A percentile compares a stretch with the other conserved stretches of the same genome.
Conservation (phyloP, 768 basidiomycete genomes). For the Pisolithus orientalis region DNA sequence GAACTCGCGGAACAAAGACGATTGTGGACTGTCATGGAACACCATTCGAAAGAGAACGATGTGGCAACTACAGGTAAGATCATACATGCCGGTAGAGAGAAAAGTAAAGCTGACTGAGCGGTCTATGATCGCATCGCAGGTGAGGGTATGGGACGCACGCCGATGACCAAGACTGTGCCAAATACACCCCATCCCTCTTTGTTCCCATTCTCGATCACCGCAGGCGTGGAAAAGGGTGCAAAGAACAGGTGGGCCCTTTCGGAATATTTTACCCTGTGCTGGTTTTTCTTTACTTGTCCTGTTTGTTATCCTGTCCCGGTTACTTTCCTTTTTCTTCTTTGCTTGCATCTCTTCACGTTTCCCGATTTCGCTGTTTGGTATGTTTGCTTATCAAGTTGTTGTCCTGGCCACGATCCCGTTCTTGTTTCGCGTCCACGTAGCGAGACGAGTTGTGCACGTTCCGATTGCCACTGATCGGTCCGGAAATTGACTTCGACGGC, state of each 20-base stretch:
- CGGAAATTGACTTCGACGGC: background rate
- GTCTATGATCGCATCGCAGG: background rate
- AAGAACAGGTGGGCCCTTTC: slow-evolving; percentile 69
- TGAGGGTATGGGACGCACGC: slow-evolving; percentile 3
- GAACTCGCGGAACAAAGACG: slow-evolving; percentile 88
- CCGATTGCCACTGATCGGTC: no score
- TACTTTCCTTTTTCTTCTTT: background rate
- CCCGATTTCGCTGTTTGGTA: background rate
- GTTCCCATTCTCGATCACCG: slow-evolving; percentile 91
- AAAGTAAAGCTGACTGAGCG: background rate
- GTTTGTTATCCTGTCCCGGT: background rate
- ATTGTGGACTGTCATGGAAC: slow-evolving; percentile 86
- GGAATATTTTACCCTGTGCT: background rate
- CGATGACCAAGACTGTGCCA: slow-evolving; percentile 11
- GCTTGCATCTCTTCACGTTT: background rate
- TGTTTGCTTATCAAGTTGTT: background rate
- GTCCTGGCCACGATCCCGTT: no score
- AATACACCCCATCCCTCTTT: slow-evolving; percentile 10
- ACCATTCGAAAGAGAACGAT: slow-evolving; percentile 65
- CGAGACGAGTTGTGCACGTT: no score
- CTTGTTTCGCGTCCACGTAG: background rate
- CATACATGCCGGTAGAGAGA: slow-evolving; percentile 3
- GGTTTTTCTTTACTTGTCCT: background rate
- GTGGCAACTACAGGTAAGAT: slow-evolving; percentile 6
- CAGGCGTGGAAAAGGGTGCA: slow-evolving; percentile 89